Conservation (phyloP, 768 basidiomycete species). For the Lactifluus subvellereus region DNA sequence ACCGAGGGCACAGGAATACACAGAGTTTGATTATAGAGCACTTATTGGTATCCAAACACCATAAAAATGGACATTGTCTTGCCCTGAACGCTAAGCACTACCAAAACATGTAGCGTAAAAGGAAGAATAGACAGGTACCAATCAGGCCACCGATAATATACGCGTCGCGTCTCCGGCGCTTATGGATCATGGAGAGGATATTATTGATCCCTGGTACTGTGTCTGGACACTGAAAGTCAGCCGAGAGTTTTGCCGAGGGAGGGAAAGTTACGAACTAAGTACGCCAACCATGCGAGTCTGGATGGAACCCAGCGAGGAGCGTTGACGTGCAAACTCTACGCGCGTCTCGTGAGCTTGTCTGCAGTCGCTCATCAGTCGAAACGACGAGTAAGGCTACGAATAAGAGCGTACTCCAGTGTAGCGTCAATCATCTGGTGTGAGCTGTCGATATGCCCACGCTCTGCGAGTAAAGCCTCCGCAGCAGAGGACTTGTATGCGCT, state of each 20-base stretch:
- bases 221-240: conserved; percentile 37
- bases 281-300: conserved; percentile 81
- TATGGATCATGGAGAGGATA: conserved; percentile 86
- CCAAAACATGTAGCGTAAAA: conserved; percentile 45
- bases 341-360: conserved; percentile 98
- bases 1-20: not conserved
- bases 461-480: conserved; percentile 80
- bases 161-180: conserved; percentile 81
- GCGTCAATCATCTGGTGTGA: conserved; percentile 95
- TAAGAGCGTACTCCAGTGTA: conserved; percentile 63
- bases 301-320: conserved; percentile 66
- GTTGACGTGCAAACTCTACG: conserved; percentile 83
- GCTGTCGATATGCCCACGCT: conserved; percentile 85
- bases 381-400: not conserved
- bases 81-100: conserved; percentile 9
- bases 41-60: conserved; percentile 13
- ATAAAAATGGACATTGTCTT: conserved; percentile 8
- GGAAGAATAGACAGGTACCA: conserved; percentile 68
- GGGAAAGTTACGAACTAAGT: conserved; percentile 46
- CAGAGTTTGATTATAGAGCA: not conserved
- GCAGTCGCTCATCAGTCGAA: conserved; percentile 5
- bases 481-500: conserved; percentile 90
- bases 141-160: conserved; percentile 86
- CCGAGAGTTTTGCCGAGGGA: not conserved
- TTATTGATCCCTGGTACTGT: conserved; percentile 95